A percentile compares a stretch with the other conserved stretches of the same genome.
phyloP scores from a whole-genome alignment of 495 filamentous ascomycete genomes.

The Penicillium robsamsonii region DNA sequence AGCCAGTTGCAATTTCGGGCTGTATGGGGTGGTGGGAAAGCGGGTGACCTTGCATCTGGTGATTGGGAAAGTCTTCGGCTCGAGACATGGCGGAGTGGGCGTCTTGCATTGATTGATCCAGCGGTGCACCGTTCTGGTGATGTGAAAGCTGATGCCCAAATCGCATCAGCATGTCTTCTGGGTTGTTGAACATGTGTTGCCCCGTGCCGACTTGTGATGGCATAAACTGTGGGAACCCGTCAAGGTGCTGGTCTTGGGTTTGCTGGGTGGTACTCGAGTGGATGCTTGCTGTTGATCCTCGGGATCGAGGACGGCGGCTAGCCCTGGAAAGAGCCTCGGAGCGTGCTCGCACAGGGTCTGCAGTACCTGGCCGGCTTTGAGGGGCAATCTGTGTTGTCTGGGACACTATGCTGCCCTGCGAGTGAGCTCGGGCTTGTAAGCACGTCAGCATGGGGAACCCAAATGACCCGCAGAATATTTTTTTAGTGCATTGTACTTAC shows the following conservation, averaged over 20 bases:
- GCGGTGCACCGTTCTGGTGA: constrained; percentile 46
- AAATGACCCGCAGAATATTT: constrained; percentile 1
- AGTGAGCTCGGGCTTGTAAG: constrained; percentile 26
- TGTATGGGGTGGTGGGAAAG: constrained; percentile 42
- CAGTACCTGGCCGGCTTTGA: constrained; percentile 46
- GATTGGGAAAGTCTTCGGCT: constrained; percentile 47
- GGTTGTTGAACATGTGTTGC: constrained; percentile 51
- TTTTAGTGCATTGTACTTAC: constrained; percentile 17
- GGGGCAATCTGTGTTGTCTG: constrained; percentile 40
- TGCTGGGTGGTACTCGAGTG: constrained; percentile 68
- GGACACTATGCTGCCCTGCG: constrained; percentile 34
- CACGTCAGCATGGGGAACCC: not conserved
- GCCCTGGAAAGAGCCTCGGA: constrained; percentile 61
- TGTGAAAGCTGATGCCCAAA: constrained; percentile 58
- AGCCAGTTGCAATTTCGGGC: constrained; percentile 31
- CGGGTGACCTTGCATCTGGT: constrained; percentile 46
- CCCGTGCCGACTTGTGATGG: constrained; percentile 52
- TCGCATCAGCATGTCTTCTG: constrained; percentile 64
- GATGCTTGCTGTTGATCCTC: constrained; percentile 82
- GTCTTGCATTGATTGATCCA: constrained; percentile 53
- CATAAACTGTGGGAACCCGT: constrained; percentile 49
- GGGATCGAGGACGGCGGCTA: constrained; percentile 66
- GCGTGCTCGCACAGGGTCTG: constrained; percentile 51
- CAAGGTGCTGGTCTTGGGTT: constrained; percentile 60
- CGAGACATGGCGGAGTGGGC: constrained; percentile 47